Base-by-base conservation (phyloP, 495 filamentous ascomycete species). In the Cercophora samala region DNA sequence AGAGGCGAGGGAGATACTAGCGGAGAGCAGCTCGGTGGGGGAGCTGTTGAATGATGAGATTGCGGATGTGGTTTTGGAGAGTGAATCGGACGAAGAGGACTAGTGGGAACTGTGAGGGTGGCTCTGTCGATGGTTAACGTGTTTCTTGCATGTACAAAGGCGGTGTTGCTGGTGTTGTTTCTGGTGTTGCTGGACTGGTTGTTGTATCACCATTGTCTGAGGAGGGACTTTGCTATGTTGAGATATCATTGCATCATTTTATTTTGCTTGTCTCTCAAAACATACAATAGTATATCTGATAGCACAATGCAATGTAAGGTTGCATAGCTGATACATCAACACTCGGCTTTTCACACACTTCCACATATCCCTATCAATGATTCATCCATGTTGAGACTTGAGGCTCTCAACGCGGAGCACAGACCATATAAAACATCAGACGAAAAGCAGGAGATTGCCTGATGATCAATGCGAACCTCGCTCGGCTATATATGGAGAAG, bases 21-120 rank as follows among this genome's bases (percentile, higher is more conserved):
- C 82, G 9, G 90, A 93, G 29, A 97, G 92, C 73, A 84, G 84
- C 24, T 85, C 85, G n/a, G 76, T 97, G 17, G 94, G 94, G 13
- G 86, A 93, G 69, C 79, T 91, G 64, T 65, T 97, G 63, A 86
- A 96, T 72, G 87, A 89, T 66, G 86, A 89, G 72, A 74, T 83
- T 32, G 85, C 85, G 22, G 89, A 92, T 68, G 80, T 86, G 24
- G 83, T 90, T 15, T 5, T 69, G 52, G 79, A 76, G 4, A 76
- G 84, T 56, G 77, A 80, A 15, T 73, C 80, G 11, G 81, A 83
- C 13, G 82, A 83, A 29, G 73, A 74, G 32, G 73, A 68, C 8
- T 29, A 29, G 24, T 56, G 69, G 1, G 64, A 62, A 58, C 26
- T 15, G 53, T 13, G 8, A 58, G n/a, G 11, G 8, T 54, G 37